Evolutionary conservation across 2,329 filamentous ascomycete genomes (phyloP).

Genomic region (Talaromyces sp.): DNA sequence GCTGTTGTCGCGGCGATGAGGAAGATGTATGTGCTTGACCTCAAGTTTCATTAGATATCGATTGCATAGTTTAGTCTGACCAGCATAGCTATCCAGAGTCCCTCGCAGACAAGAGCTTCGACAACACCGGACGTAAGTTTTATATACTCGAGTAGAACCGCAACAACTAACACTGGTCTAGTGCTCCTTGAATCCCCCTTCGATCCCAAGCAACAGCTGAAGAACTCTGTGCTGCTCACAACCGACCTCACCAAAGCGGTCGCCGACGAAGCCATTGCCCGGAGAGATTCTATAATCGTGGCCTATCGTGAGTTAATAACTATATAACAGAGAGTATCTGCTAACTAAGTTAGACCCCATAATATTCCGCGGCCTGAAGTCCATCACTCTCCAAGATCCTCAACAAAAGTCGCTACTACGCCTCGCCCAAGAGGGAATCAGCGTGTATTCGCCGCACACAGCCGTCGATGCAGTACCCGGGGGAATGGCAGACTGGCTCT

Average conservation of each 20-base stretch:
- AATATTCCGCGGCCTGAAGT: slow-evolving; percentile 90
- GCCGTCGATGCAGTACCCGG: slow-evolving; percentile 81
- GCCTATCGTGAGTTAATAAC: slow-evolving; percentile 67
- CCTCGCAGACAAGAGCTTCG: slow-evolving; percentile 84
- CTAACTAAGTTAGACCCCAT: slow-evolving; percentile 66
- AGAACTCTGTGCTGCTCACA: slow-evolving; percentile 70
- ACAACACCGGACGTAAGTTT: slow-evolving; percentile 76
- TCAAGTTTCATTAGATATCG: neutral
- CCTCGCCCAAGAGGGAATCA: slow-evolving; percentile 80
- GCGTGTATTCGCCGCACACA: slow-evolving; percentile 94
- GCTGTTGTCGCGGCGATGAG: slow-evolving; percentile 75
- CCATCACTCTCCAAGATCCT: slow-evolving; percentile 74
- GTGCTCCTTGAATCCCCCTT: slow-evolving; percentile 67
- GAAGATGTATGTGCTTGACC: slow-evolving; percentile 58
- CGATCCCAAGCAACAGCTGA: slow-evolving; percentile 51
- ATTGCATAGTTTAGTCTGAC: neutral
- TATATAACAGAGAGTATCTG: neutral
- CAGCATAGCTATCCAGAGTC: slow-evolving; percentile 73
- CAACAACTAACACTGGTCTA: slow-evolving; percentile 25
- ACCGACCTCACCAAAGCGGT: slow-evolving; percentile 89
- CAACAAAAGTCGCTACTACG: slow-evolving; percentile 83
- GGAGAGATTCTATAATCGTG: slow-evolving; percentile 72
- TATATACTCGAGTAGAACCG: neutral
- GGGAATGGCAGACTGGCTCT: slow-evolving; percentile 92
- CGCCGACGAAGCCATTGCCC: slow-evolving; percentile 79